Base-by-base conservation (phyloP, 2,329 filamentous ascomycete species). In the Aurifilum marmelostoma region DNA sequence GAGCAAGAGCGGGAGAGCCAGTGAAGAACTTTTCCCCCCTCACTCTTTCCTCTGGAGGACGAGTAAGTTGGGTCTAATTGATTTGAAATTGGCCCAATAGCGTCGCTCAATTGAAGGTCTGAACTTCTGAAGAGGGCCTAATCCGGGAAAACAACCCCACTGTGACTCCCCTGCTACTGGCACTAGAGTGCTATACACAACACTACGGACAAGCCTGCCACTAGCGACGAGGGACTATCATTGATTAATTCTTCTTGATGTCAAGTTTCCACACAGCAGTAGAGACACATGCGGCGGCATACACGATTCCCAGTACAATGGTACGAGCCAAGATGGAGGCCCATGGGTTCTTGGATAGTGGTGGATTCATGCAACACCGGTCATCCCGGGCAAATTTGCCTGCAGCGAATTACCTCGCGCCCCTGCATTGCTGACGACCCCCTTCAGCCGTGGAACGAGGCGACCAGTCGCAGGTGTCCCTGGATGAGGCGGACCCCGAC, bases 401-500 rank as follows among this genome's bases (percentile, higher is more conserved):
- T 24, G 56, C 67, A 67, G 66, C 69, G 58, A 70, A 66, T 68
- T 43, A 68, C 63, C 63, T 60, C 29, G 39, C 47, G 12, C n/a
- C 37, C 32, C 54, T 59, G 60, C 47, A 43, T 47, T 50, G 65
- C 52, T 56, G 68, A 47, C 67, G 65, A 71, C 37, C 52, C 52
- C 56, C 60, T 63, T 71, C 70, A 71, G 70, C 70, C 70, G 60
- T 63, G 59, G 43, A n/a, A 63, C 70, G 54, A 70, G 70, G 68
- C 67, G 68, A 65, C 68, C 70, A 67, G 58, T 69, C 52, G 70
- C 60, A 64, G 65, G 62, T 60, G 56, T 63, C 61, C 68, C 47
- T 67, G 65, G 62, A 63, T 69, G 70, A 70, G 70, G 70, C 70
- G 70, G 50, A 47, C 61, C 34, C 58, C 56, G 61, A 29, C 63